Evolutionary conservation across 1,139 yeast genomes (phyloP), one percentile per base, ranked within the genome.

Genomic region (Nakaseomyces uthaithaninus): DNA sequence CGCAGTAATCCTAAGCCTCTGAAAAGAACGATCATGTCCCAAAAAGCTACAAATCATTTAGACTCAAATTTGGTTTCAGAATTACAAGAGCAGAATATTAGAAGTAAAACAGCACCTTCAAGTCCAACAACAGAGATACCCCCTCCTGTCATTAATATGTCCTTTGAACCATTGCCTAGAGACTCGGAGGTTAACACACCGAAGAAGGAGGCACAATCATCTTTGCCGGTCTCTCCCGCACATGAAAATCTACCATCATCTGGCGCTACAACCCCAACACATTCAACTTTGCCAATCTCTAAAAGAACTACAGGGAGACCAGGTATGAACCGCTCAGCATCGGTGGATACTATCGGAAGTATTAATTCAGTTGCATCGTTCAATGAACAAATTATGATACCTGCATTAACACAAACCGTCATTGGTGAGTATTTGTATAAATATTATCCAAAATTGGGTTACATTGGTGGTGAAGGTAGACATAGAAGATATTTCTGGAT

Each of bases 401-500:
- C 93, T 2, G 91, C 93, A 2, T 75, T 91, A 42, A 83, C 96
- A 0, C 95, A 87, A 60, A 82, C 93, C 6, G 89, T 91, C 38
- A 83, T 89, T 61, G 98, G 98, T 43, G 97, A 89, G 59, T 86
- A 79, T 50, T 67, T 87, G 47, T 81, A 74, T 74, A 91, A 91
- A 62, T 89, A 91, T 59, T 85, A 81, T 60, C 77, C 94, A 40
- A 75, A 78, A 46, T 66, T 83, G 44, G 85, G 93, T 10, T 82
- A 86, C 12, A 70, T 85, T 42, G 75, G 82, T 40, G 75, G 86
- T 1, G 74, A 86, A 34, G 75, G 93, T 0, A 74, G 97, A 45
- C 98, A 91, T 57, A 93, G 83, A 57, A 72, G 97, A 49, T 91
- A 78, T 63, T 91, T 91, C 72, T 91, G 97, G 97, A 78, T 91